Evolutionary conservation across 1,284 basidiomycete genomes (phyloP).

Genomic region (Agaricales sp.): DNA sequence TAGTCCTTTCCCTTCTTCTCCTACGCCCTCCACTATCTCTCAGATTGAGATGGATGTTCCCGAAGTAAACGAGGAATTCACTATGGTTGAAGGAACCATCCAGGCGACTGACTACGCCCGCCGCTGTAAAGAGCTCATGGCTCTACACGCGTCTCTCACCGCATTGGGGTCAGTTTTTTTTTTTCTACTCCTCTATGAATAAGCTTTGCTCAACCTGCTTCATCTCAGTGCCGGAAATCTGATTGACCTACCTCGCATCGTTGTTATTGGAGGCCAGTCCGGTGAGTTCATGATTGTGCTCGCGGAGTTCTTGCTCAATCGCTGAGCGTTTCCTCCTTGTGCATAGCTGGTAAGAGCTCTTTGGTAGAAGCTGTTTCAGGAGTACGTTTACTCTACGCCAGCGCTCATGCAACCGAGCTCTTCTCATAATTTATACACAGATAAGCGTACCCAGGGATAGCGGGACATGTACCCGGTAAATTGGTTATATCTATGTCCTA

Average conservation of each 20-base stretch:
- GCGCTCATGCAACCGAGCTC: too few species aligned
- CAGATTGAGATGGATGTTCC: background rate
- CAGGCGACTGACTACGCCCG: slow-evolving; percentile 31
- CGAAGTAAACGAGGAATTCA: background rate
- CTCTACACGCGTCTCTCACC: slow-evolving; percentile 30
- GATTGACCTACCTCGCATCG: slow-evolving; percentile 40
- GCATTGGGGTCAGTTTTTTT: slow-evolving; percentile 28
- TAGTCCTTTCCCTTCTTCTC: too few species aligned
- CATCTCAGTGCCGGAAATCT: slow-evolving; percentile 26
- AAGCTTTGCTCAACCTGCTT: background rate
- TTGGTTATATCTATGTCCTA: too few species aligned
- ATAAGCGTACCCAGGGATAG: slow-evolving; percentile 48
- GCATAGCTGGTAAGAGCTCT: slow-evolving; percentile 47
- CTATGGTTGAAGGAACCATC: slow-evolving; percentile 15
- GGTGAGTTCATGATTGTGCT: slow-evolving; percentile 23
- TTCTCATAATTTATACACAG: too few species aligned
- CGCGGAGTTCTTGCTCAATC: background rate
- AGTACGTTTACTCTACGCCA: slow-evolving; percentile 30
- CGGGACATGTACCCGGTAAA: slow-evolving; percentile 49
- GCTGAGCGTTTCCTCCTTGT: background rate
- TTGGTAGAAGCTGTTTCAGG: slow-evolving; percentile 48
- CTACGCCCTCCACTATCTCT: too few species aligned
- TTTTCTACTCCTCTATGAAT: background rate
- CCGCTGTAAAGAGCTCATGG: slow-evolving; percentile 33
- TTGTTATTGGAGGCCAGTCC: slow-evolving; percentile 51